These are phyloP conservation scores for Isoetes taiwanensis DNA, from an alignment of 75 land plant species.

Conservation along the genomic window DNA sequence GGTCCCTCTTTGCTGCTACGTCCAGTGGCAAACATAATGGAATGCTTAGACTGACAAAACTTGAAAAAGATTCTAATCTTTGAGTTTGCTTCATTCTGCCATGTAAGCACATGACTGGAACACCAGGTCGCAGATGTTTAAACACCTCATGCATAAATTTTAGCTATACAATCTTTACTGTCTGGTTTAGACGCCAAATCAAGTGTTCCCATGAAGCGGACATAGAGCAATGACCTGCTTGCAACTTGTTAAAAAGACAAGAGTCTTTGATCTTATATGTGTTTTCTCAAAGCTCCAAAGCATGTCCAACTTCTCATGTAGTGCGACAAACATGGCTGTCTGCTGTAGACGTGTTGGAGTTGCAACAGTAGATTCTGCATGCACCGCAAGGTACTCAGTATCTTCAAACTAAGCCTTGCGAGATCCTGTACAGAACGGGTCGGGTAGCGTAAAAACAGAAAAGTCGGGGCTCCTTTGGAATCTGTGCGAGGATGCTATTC, in stretches of 20 bases:
- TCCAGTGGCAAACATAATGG: constrained; percentile 85
- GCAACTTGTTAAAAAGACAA: constrained; percentile 83
- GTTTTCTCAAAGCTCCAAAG: constrained; percentile 90
- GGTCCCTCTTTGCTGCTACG: constrained; percentile 86
- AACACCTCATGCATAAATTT: constrained; percentile 80
- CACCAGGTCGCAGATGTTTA: constrained; percentile 82
- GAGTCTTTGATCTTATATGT: constrained; percentile 72
- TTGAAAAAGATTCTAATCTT: constrained; percentile 54
- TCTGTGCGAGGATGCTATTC: constrained; percentile 74
- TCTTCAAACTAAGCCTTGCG: constrained; percentile 89
- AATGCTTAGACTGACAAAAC: constrained; percentile 49
- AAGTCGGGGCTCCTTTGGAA: constrained; percentile 69
- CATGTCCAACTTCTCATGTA: constrained; percentile 80
- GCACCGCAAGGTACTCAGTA: constrained; percentile 88
- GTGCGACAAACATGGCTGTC: constrained; percentile 66
- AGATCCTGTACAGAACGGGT: constrained; percentile 90
- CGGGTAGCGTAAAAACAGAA: constrained; percentile 90
- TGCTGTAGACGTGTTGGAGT: constrained; percentile 76
- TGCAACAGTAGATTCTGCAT: constrained; percentile 79
- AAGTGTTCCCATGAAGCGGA: too few relatives aligned
- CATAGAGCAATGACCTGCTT: constrained; percentile 91
- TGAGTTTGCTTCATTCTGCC: constrained; percentile 79
- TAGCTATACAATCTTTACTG: too few relatives aligned
- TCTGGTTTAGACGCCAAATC: too few relatives aligned
- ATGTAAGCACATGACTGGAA: constrained; percentile 69